Conservation (phyloP, 768 basidiomycete genomes). For the Cystofilobasidium capitatum region DNA sequence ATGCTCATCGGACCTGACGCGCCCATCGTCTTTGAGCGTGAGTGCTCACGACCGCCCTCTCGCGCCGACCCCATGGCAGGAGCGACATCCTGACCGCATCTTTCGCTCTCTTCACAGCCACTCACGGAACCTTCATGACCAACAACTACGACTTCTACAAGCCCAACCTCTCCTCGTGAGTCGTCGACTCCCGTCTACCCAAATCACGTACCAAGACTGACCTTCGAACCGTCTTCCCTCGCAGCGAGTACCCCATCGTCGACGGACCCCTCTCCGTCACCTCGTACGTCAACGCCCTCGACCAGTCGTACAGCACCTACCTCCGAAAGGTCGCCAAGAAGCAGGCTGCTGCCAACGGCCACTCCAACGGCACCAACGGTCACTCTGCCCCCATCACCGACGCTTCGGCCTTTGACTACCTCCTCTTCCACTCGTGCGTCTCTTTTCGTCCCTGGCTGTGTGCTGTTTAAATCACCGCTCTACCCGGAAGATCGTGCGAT, state of each 20-base stretch:
- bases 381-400: constrained; percentile 47
- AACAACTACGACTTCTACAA: constrained; percentile 99
- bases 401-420: constrained; percentile 76
- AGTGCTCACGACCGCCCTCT: constrained; percentile 38
- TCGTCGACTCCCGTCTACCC: constrained; percentile 43
- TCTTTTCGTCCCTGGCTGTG: background rate
- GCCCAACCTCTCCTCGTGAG: constrained; percentile 81
- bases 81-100: background rate
- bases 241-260: constrained; percentile 60
- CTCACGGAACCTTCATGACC: constrained; percentile 93
- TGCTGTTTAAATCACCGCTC: background rate
- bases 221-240: background rate
- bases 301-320: constrained; percentile 76
- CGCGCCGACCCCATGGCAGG: background rate
- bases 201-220: no score
- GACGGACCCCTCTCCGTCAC: constrained; percentile 94
- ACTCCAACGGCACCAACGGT: constrained; percentile 36
- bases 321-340: constrained; percentile 63
- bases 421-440: constrained; percentile 66
- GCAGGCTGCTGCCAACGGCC: constrained; percentile 25
- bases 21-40: constrained; percentile 88
- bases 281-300: constrained; percentile 87
- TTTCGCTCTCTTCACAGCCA: constrained; percentile 56
- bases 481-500: background rate
- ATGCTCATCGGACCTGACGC: constrained; percentile 94